These are phyloP conservation scores for Furcasterigmium furcatum DNA, from an alignment of 2,329 filamentous ascomycete genomes.

Conservation along the genomic window DNA sequence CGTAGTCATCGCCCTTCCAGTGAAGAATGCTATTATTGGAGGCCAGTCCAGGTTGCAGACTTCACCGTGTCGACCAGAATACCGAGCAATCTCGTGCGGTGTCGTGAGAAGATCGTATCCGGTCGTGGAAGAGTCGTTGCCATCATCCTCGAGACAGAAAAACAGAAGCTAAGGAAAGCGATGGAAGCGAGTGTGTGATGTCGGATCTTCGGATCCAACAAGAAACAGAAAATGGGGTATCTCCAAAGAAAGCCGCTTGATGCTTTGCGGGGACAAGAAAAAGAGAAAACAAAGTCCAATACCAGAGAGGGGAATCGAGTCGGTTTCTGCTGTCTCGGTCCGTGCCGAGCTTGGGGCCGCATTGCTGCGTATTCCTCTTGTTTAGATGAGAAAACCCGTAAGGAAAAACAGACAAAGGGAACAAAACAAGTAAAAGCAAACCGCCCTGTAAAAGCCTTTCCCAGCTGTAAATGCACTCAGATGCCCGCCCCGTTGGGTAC, in stretches of 20 bases:
- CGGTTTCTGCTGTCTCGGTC: slow-evolving; percentile 43
- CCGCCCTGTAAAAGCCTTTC: slow-evolving; percentile 44
- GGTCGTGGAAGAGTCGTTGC: slow-evolving; percentile 35
- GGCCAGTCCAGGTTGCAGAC: slow-evolving; percentile 22
- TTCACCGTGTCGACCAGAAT: slow-evolving; percentile 10
- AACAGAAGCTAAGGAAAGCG: slow-evolving; percentile 27
- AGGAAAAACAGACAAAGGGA: slow-evolving; percentile 23
- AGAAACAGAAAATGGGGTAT: slow-evolving; percentile 28
- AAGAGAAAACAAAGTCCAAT: slow-evolving; percentile 23
- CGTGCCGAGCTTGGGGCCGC: slow-evolving; percentile 42
- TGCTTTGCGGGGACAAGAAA: slow-evolving; percentile 27
- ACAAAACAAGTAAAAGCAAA: slow-evolving; percentile 28
- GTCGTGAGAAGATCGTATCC: slow-evolving; percentile 30
- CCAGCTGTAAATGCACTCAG: slow-evolving; percentile 51
- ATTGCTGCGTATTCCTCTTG: slow-evolving; percentile 64
- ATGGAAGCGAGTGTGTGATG: slow-evolving; percentile 33
- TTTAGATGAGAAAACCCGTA: slow-evolving; percentile 31
- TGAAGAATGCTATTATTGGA: slow-evolving; percentile 16
- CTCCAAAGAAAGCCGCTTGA: slow-evolving; percentile 38
- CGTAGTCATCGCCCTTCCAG: slow-evolving; percentile 23
- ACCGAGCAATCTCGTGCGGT: slow-evolving; percentile 13
- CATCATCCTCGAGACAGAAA: slow-evolving; percentile 44
- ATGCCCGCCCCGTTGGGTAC: slow-evolving; percentile 12
- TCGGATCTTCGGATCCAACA: slow-evolving; percentile 19
- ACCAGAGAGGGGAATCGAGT: slow-evolving; percentile 37